These are phyloP conservation scores for Phragmites australis DNA, from an alignment of 176 grass and related monocot species.

Conservation along the genomic window DNA sequence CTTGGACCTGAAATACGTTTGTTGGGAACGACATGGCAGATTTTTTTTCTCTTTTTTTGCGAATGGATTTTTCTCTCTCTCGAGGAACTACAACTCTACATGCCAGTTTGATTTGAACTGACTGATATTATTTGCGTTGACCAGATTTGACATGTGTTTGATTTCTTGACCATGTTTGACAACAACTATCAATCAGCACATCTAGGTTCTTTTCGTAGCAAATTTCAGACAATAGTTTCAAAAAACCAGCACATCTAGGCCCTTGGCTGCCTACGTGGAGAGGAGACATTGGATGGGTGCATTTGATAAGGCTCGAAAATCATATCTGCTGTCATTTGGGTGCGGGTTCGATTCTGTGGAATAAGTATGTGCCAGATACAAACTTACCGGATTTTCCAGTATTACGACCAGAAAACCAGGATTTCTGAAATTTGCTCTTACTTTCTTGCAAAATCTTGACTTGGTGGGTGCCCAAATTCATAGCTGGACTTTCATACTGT, in stretches of 20 bases:
- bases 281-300: too few species aligned
- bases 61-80: too few species aligned
- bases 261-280: too few species aligned
- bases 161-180: background rate
- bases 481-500: background rate
- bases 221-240: too few species aligned
- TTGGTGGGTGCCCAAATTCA: background rate
- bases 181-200: too few species aligned
- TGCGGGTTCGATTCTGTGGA: background rate
- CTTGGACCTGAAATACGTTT: background rate
- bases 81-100: background rate
- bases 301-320: too few species aligned
- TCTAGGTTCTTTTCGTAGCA: too few species aligned
- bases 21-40: background rate
- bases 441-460: background rate
- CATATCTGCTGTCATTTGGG: too few species aligned
- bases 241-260: too few species aligned
- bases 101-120: background rate
- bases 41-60: background rate
- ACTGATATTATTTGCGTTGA: background rate
- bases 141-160: background rate
- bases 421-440: background rate
- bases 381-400: too few species aligned
- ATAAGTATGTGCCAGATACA: too few species aligned
- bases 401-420: background rate